Evolutionary conservation across 2,329 filamentous ascomycete species (phyloP).

Genomic region (Botrytis porri): DNA sequence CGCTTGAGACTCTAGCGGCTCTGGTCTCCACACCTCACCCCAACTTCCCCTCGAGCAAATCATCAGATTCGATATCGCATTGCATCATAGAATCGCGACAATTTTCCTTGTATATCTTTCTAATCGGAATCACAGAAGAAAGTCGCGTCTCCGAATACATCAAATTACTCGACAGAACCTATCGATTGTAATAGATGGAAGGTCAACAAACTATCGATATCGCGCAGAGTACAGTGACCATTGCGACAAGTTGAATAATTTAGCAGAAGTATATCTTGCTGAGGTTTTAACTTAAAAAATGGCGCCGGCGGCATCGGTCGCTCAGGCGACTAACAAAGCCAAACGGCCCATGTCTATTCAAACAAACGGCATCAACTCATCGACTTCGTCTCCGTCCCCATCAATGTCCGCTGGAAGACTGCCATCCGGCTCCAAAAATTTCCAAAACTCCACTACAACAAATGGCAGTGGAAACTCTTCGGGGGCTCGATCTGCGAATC

Average conservation of each 20-base stretch:
- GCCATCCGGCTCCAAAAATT: constrained; percentile 51
- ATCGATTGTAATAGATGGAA: constrained; percentile 2
- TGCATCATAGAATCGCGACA: constrained; percentile 11
- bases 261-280: background rate
- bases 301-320: constrained; percentile 35
- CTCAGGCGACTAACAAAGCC: constrained; percentile 49
- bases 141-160: background rate
- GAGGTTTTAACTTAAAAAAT: constrained; percentile 21
- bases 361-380: constrained; percentile 43
- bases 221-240: constrained; percentile 9
- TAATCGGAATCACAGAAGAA: background rate
- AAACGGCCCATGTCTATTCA: constrained; percentile 65
- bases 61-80: constrained; percentile 6
- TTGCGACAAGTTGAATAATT: constrained; percentile 2
- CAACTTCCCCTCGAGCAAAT: constrained; percentile 11
- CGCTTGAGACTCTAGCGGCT: background rate
- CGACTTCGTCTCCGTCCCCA: constrained; percentile 51
- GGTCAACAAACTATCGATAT: constrained; percentile 4
- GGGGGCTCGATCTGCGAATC: constrained; percentile 51
- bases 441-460: constrained; percentile 47
- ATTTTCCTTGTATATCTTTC: background rate
- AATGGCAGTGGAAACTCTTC: constrained; percentile 40
- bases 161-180: background rate
- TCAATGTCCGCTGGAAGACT: constrained; percentile 54
- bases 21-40: constrained; percentile 13